Evolutionary conservation across 78 protist genomes (phyloP), one percentile per base, ranked within the genome.

Genomic region (Polysphondylium violaceum): DNA sequence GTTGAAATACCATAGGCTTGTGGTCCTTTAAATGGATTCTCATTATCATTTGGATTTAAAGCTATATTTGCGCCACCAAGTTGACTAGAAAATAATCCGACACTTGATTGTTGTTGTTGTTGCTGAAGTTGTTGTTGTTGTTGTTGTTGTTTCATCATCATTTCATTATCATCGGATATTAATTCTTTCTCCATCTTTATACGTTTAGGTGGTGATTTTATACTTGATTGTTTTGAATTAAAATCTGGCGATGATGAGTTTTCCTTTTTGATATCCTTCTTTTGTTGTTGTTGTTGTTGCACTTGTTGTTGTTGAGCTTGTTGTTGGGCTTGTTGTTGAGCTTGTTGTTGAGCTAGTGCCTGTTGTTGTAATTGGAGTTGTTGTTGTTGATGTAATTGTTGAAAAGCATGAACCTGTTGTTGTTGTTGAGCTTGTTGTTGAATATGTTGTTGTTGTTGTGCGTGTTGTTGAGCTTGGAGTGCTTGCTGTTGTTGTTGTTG

Each of bases 1-100:
- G 89, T 79, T 25, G 89, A 79, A 41, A 79, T 50, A 29, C 89
- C 89, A 67, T 79, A 79, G 1, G 89, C 65, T 2, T 17, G 35
- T 53, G 76, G 33, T 0, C 89, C 89, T 29, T 67, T 79, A n/a
- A 79, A 79, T 36, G 89, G 76, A 60, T 75, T 75, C 7, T 77
- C 74, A 16, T 50, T 55, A n/a, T 64, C 73, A 38, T 64, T 60
- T 59, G 47, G 38, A 29, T 35, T 8, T 17, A 76, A n/a, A 3
- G 53, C 40, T 11, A 56, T 44, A 25, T 68, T 68, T 33, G 7
- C 12, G 5, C n/a, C n/a, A n/a, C n/a, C n/a, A n/a, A n/a, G n/a
- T n/a, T n/a, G n/a, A n/a, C n/a, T n/a, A n/a, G n/a, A n/a, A n/a
- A n/a, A n/a, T n/a, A n/a, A n/a, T n/a, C n/a, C n/a, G n/a, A n/a